Conservation (phyloP, 208 protist genomes). For the Balamuthia mandrillaris region DNA sequence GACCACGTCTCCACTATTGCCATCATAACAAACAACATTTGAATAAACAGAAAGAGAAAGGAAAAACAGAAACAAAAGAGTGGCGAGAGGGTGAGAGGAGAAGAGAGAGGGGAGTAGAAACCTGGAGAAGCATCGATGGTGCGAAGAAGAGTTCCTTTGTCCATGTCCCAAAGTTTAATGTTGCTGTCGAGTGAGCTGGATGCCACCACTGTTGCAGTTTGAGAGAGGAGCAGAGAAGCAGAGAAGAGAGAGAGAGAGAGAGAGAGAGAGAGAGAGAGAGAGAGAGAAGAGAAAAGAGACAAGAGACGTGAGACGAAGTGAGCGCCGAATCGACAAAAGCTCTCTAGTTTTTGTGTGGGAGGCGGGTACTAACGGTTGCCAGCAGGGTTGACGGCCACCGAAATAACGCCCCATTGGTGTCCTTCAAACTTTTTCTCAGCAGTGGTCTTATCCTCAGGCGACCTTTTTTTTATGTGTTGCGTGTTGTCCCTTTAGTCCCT, state of each 20-base stretch:
- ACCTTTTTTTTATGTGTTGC: too few species aligned
- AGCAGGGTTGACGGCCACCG: background rate
- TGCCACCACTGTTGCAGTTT: slow-evolving; percentile 1
- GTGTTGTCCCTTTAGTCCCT: too few species aligned
- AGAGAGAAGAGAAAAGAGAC: background rate
- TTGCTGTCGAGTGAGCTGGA: slow-evolving; percentile 23
- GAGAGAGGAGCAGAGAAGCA: background rate
- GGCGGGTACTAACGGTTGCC: background rate
- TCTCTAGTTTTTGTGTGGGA: too few species aligned
- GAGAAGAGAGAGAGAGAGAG: background rate
- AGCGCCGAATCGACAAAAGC: too few species aligned
- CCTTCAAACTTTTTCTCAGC: background rate
- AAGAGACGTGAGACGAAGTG: background rate
- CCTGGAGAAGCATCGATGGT: slow-evolving; percentile 15
- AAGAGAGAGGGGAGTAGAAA: background rate
- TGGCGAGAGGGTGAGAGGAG: too few species aligned
- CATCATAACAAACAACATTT: too few species aligned
- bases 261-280: background rate
- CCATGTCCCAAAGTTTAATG: background rate
- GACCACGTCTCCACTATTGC: slow-evolving; percentile 27
- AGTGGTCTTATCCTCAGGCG: too few species aligned
- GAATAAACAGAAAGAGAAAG: background rate
- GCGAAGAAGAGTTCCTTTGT: background rate
- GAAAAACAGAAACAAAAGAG: too few species aligned
- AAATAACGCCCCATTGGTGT: slow-evolving; percentile 19